These are phyloP conservation scores for Aspergillus baeticus DNA, from an alignment of 495 filamentous ascomycete species.

Conservation along the genomic window DNA sequence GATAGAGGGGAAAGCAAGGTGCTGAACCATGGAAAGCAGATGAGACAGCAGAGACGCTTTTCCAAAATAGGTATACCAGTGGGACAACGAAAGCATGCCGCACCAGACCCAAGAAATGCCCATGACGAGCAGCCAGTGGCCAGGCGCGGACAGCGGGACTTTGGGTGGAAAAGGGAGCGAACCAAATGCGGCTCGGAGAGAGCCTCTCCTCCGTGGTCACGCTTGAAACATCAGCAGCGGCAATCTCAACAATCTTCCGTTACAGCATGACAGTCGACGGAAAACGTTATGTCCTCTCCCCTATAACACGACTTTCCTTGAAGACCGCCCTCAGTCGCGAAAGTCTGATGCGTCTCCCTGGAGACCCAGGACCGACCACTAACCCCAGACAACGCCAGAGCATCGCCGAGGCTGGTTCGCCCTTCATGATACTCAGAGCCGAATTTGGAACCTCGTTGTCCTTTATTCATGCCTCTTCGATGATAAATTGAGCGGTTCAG, in stretches of 20 bases:
- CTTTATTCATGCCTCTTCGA: not conserved
- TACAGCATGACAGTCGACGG: not conserved
- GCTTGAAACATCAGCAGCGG: slow-evolving; percentile 21
- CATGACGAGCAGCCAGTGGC: slow-evolving; percentile 7
- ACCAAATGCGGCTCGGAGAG: slow-evolving; percentile 18
- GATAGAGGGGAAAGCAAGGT: not conserved
- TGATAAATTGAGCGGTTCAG: not conserved
- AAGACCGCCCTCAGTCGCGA: not conserved
- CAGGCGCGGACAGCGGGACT: slow-evolving; percentile 7
- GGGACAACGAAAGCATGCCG: slow-evolving; percentile 20
- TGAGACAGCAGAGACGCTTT: slow-evolving; percentile 34
- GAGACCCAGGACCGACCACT: not conserved
- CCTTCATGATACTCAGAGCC: not conserved
- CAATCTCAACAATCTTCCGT: not conserved
- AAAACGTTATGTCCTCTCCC: not conserved
- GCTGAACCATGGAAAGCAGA: slow-evolving; percentile 47
- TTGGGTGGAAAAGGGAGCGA: slow-evolving; percentile 14
- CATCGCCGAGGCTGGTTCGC: not conserved
- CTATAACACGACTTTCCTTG: not conserved
- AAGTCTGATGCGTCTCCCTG: not conserved
- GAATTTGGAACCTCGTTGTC: not conserved
- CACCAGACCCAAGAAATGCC: slow-evolving; percentile 18
- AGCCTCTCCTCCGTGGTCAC: slow-evolving; percentile 24
- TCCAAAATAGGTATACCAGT: slow-evolving; percentile 18
- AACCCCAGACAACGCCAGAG: not conserved